Percentiles rank a stretch among this genome's conserved stretches.
Conservation (phyloP, 2,329 filamentous ascomycete genomes). For the Alternaria tenuissima region DNA sequence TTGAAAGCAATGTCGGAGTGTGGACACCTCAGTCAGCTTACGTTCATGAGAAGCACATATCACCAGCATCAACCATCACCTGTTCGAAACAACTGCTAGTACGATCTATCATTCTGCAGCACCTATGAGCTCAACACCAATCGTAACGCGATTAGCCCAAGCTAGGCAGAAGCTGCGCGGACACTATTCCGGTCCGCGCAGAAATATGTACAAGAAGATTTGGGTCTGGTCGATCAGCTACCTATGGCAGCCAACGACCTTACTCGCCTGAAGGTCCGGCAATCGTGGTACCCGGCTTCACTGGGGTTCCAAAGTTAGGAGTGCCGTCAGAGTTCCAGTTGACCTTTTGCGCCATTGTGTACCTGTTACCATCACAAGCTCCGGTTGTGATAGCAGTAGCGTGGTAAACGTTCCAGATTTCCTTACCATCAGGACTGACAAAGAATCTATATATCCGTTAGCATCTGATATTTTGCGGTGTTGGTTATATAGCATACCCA, state of each 20-base stretch:
- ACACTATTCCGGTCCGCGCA: too few species aligned
- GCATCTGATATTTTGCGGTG: background rate
- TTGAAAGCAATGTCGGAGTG: background rate
- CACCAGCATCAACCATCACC: background rate
- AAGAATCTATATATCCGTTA: slow-evolving; percentile 58
- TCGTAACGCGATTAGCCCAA: background rate
- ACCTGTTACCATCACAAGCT: slow-evolving; percentile 62
- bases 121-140: background rate
- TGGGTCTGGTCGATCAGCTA: background rate
- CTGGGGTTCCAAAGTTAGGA: slow-evolving; percentile 59
- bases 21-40: background rate
- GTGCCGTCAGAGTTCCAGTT: slow-evolving; percentile 61
- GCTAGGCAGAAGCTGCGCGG: background rate
- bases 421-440: slow-evolving; percentile 61
- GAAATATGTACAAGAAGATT: background rate
- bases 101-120: background rate
- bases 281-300: slow-evolving; percentile 40
- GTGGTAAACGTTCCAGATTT: slow-evolving; percentile 66
- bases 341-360: slow-evolving; percentile 63
- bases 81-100: background rate
- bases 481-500: slow-evolving; percentile 35
- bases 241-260: background rate
- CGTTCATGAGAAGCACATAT: background rate
- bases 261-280: slow-evolving; percentile 49
- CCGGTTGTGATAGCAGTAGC: slow-evolving; percentile 60